A percentile compares a stretch with the other conserved stretches of the same genome.
These are phyloP conservation scores for Myrica gale DNA, from an alignment of 306 rosid species.

Conservation along the genomic window DNA sequence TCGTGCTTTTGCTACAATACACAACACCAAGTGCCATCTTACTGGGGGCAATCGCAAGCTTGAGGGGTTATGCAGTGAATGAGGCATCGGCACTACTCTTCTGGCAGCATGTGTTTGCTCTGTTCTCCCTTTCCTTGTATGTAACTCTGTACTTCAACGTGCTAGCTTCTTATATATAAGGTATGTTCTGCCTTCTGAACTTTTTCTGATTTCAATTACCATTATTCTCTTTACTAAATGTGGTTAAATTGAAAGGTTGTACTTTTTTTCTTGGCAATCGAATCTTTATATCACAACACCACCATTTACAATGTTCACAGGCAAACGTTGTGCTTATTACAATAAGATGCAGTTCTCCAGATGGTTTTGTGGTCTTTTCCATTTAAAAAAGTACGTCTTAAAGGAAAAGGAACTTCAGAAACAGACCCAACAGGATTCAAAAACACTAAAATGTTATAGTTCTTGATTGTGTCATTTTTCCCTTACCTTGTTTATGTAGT, in stretches of 20 bases:
- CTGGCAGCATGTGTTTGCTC: slow-evolving; percentile 88
- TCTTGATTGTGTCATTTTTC: too few relatives aligned
- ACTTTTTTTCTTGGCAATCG: neutral
- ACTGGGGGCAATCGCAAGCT: slow-evolving; percentile 78
- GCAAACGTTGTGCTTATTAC: neutral
- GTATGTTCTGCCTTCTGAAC: neutral
- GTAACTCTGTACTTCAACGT: slow-evolving; percentile 58
- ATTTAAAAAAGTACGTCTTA: too few relatives aligned
- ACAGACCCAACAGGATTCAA: too few relatives aligned
- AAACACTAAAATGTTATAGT: too few relatives aligned
- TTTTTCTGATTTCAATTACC: neutral
- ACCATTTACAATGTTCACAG: too few relatives aligned
- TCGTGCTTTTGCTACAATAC: slow-evolving; percentile 78
- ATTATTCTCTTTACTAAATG: neutral
- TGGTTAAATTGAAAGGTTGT: neutral
- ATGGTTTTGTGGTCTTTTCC: neutral
- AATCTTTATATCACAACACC: too few relatives aligned
- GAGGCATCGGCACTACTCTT: slow-evolving; percentile 88
- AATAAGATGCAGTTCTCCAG: neutral
- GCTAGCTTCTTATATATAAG: neutral
- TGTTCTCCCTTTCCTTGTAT: slow-evolving; percentile 67
- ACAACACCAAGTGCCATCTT: slow-evolving; percentile 86
- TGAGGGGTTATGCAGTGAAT: slow-evolving; percentile 86
- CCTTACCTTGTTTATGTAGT: too few relatives aligned
- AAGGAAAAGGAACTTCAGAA: too few relatives aligned